Percentiles rank a stretch among this genome's conserved stretches.
Evolutionary conservation across 2,329 filamentous ascomycete genomes (phyloP).

Genomic region (Ustilaginoidea virens): DNA sequence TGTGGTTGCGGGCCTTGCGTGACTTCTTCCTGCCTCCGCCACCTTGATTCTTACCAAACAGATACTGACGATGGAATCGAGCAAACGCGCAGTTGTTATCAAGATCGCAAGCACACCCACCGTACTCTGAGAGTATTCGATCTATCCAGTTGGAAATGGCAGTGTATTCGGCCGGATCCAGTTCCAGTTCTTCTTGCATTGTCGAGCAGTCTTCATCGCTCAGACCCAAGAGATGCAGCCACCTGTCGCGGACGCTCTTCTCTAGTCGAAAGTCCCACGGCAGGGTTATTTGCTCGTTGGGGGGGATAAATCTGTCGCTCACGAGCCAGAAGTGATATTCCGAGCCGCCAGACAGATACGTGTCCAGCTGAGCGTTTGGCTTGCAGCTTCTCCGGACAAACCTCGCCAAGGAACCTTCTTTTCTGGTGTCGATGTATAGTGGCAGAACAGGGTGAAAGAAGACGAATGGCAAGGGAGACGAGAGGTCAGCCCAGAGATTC

Average conservation of each 20-base stretch:
- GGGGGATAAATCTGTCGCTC: slow-evolving; percentile 58
- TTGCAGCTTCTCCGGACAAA: slow-evolving; percentile 87
- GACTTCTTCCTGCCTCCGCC: slow-evolving; percentile 33
- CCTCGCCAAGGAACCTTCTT: slow-evolving; percentile 71
- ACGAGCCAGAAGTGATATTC: slow-evolving; percentile 91
- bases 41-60: slow-evolving; percentile 26
- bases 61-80: slow-evolving; percentile 44
- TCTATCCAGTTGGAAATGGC: slow-evolving; percentile 50
- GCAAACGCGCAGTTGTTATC: slow-evolving; percentile 47
- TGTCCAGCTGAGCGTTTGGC: slow-evolving; percentile 79
- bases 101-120: slow-evolving; percentile 61
- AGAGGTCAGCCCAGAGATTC: slow-evolving; percentile 54
- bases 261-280: slow-evolving; percentile 53
- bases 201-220: slow-evolving; percentile 39
- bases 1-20: slow-evolving; percentile 37
- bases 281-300: slow-evolving; percentile 46
- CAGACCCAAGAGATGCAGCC: slow-evolving; percentile 44
- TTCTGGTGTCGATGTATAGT: slow-evolving; percentile 82
- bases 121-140: slow-evolving; percentile 59
- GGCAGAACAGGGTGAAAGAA: slow-evolving; percentile 82
- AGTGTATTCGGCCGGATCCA: slow-evolving; percentile 44
- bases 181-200: slow-evolving; percentile 33
- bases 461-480: slow-evolving; percentile 55
- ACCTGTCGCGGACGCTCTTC: slow-evolving; percentile 36
- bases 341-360: slow-evolving; percentile 60